Percentiles rank a stretch among this genome's conserved stretches.
Evolutionary conservation across 257 asterid genomes (phyloP).

Genomic region (Forsythia suspensa): DNA sequence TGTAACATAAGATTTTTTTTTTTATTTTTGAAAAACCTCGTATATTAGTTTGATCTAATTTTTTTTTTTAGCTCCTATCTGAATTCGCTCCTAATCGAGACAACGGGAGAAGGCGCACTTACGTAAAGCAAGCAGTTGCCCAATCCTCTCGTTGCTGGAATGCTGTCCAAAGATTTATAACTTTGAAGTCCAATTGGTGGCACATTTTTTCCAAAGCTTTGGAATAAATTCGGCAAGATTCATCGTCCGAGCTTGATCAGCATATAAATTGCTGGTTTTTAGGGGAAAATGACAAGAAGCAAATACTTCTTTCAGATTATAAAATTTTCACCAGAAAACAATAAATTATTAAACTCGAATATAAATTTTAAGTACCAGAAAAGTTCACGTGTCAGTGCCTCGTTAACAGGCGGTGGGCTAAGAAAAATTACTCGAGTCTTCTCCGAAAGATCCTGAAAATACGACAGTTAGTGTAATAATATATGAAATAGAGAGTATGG

Average conservation of each 20-base stretch:
- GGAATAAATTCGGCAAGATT: constrained; percentile 50
- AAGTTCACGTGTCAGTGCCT: constrained; percentile 39
- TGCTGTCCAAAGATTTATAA: not conserved
- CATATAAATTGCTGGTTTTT: constrained; percentile 25
- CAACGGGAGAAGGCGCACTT: constrained; percentile 13
- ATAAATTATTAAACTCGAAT: not conserved
- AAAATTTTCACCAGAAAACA: not conserved
- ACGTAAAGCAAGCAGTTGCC: constrained; percentile 61
- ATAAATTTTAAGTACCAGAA: constrained; percentile 36
- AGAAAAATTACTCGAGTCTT: constrained; percentile 51
- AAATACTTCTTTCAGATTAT: no score
- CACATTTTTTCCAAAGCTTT: constrained; percentile 61
- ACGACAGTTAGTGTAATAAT: not conserved
- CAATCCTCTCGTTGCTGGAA: constrained; percentile 65
- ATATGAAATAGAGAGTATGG: no score
- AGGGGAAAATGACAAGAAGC: constrained; percentile 5
- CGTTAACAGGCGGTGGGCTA: constrained; percentile 56
- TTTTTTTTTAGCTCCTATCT: no score
- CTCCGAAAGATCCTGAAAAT: constrained; percentile 54
- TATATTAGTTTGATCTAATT: no score
- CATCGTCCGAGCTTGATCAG: constrained; percentile 47
- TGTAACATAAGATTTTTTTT: no score
- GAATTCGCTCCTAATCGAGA: no score
- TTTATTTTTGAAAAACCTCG: no score
- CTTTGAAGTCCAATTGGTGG: not conserved